Percentiles rank a stretch among this genome's conserved stretches.
Conservation (phyloP, 306 rosid genomes). For the Lotus japonicus region DNA sequence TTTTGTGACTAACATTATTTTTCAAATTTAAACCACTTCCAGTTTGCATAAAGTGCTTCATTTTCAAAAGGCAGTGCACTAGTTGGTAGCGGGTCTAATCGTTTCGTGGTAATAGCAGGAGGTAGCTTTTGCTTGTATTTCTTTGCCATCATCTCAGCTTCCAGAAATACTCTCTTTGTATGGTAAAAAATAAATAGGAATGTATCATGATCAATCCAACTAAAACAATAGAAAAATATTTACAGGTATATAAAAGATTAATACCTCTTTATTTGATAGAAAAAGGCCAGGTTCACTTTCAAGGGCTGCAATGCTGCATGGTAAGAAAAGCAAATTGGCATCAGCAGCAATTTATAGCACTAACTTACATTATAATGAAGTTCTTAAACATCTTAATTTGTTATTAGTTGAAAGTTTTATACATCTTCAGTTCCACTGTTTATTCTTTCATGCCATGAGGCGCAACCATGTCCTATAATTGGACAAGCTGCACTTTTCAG, state of each 20-base stretch:
- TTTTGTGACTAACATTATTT: constrained; percentile 19
- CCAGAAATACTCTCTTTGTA: constrained; percentile 56
- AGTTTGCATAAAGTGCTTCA: constrained; percentile 69
- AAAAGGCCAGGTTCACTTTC: constrained; percentile 92
- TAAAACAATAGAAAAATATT: not conserved
- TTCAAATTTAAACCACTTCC: constrained; percentile 90
- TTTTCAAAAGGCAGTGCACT: constrained; percentile 50
- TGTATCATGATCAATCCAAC: constrained; percentile 9
- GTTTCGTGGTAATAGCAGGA: constrained; percentile 7
- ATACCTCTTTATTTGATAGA: constrained; percentile 68
- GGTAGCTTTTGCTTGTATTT: constrained; percentile 69
- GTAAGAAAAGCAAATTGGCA: constrained; percentile 21
- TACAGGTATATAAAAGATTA: not conserved
- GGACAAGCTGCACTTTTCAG: not conserved
- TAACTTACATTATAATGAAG: not conserved
- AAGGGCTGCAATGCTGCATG: constrained; percentile 81
- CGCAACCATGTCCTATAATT: not conserved
- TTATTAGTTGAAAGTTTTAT: not conserved
- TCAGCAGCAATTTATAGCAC: not conserved
- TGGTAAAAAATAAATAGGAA: not conserved
- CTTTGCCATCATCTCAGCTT: constrained; percentile 79
- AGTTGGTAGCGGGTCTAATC: constrained; percentile 20
- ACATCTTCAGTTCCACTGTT: not conserved
- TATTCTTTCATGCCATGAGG: not conserved
- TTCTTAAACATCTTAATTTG: not conserved